phyloP scores from a whole-genome alignment of 2,329 filamentous ascomycete genomes.

The Beauveria sp. region DNA sequence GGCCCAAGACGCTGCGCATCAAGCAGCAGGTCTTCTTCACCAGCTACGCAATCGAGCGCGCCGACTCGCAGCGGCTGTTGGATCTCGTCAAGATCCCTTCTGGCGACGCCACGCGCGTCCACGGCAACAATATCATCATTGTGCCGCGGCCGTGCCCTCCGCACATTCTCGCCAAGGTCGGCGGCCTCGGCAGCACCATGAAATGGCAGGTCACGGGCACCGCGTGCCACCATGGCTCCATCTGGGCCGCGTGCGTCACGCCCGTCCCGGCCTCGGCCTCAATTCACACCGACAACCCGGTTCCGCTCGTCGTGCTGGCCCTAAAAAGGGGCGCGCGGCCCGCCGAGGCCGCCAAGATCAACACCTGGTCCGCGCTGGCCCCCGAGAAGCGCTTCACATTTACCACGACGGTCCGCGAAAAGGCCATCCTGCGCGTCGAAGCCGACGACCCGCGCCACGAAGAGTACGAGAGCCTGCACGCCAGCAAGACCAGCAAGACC shows the following conservation, averaged over 20 bases:
- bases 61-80: constrained; percentile 65
- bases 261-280: constrained; percentile 61
- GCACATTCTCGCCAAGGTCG: constrained; percentile 71
- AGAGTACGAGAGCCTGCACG: constrained; percentile 55
- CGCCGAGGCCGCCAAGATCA: constrained; percentile 73
- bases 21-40: constrained; percentile 88
- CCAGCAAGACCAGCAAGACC: constrained; percentile 42
- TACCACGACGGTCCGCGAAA: constrained; percentile 80
- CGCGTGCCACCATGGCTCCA: constrained; percentile 65
- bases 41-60: constrained; percentile 71
- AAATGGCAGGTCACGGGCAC: constrained; percentile 76
- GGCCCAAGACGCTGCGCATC: constrained; percentile 53
- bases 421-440: constrained; percentile 75
- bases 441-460: constrained; percentile 56
- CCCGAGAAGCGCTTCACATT: constrained; percentile 66
- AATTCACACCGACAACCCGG: constrained; percentile 72
- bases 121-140: constrained; percentile 89
- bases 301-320: constrained; percentile 76
- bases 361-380: constrained; percentile 72
- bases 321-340: constrained; percentile 68
- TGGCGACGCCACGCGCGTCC: constrained; percentile 66
- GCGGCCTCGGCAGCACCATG: constrained; percentile 77
- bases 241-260: constrained; percentile 79
- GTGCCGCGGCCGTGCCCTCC: constrained; percentile 67
- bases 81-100: constrained; percentile 51